Evolutionary conservation across 2,329 filamentous ascomycete genomes (phyloP), one percentile per base, ranked within the genome.

Genomic region (Aaosphaeria pasadenensis): DNA sequence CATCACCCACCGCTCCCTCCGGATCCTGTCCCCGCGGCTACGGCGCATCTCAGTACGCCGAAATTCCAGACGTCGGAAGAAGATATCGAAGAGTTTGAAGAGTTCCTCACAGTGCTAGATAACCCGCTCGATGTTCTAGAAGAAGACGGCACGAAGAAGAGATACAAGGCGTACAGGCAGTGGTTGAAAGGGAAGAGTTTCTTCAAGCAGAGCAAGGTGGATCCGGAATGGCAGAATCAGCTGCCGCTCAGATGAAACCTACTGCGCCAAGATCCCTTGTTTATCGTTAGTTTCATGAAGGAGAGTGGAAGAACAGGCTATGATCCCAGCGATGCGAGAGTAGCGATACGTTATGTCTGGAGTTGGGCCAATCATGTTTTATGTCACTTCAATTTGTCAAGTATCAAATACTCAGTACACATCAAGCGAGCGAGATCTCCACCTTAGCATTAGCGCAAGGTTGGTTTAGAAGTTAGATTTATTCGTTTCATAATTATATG

Each of bases 111-210:
- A 43, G 50, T 94, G 9, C 83, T 82, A 4, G 88, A 94, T 51
- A 89, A 96, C 60, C 89, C 90, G 13, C 74, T 99, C 45, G 95
- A 89, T 2, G 92, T 97, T 11, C 86, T 85, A 1, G 86, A 91
- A 40, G 91, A 95, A 62, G 94, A 97, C 69, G 80, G 85, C 41
- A 80, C 81, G 38, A 97, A 95, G 80, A 96, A 97, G 79, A 79
- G 94, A 58, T 99, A 99, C 71, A 97, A 96, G 73, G 89, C 91
- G 7, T 99, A 99, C 72, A 77, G 86, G 62, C 95, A 96, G 72
- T 99, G 94, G 92, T 77, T 99, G 64, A 82, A 85, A 53, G 92
- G 92, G 13, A 97, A 96, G 76, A 96, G 90, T 61, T 80, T 97
- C 62, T 97, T 97, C 70, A 97, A 97, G 73, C 91, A 96, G 77